Conservation (phyloP, 352 stramenopile species). For the Globisporangium middletonii region DNA sequence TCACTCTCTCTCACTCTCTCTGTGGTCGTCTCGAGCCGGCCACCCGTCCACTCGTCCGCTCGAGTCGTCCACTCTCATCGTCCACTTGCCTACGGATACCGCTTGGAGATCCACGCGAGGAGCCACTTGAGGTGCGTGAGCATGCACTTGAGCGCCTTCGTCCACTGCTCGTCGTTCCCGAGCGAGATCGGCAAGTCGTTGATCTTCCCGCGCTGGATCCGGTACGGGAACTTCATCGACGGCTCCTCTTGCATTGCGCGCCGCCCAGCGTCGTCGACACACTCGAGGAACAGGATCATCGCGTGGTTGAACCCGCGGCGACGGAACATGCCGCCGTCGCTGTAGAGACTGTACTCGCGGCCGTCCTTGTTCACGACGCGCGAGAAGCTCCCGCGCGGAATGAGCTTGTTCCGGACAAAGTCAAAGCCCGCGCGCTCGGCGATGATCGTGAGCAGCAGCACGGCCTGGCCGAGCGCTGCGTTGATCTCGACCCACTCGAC, state of each 20-base stretch:
- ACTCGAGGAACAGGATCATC: constrained; percentile 88
- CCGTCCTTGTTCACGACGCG: constrained; percentile 83
- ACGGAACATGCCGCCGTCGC: constrained; percentile 82
- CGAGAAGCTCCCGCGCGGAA: constrained; percentile 82
- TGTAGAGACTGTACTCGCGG: constrained; percentile 77
- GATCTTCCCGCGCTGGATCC: constrained; percentile 88
- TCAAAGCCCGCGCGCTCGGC: constrained; percentile 73
- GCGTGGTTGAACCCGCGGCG: constrained; percentile 89
- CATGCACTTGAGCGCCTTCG: constrained; percentile 89
- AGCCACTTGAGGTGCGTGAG: constrained; percentile 92
- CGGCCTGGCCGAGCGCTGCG: constrained; percentile 76
- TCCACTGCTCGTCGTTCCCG: constrained; percentile 90
- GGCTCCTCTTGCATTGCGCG: constrained; percentile 87
- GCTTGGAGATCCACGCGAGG: constrained; percentile 89
- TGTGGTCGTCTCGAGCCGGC: background rate
- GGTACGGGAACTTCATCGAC: constrained; percentile 87
- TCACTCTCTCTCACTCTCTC: background rate
- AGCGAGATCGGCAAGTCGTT: constrained; percentile 84
- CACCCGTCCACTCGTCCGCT: no score
- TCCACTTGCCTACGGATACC: constrained; percentile 30
- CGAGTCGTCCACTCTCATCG: background rate
- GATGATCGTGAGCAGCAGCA: constrained; percentile 81
- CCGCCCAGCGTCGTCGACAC: constrained; percentile 79
- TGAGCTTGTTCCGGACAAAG: constrained; percentile 77
- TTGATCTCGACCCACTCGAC: constrained; percentile 92